Evolutionary conservation across 768 basidiomycete genomes (phyloP).

Genomic region (Fomitopsis pulvina): DNA sequence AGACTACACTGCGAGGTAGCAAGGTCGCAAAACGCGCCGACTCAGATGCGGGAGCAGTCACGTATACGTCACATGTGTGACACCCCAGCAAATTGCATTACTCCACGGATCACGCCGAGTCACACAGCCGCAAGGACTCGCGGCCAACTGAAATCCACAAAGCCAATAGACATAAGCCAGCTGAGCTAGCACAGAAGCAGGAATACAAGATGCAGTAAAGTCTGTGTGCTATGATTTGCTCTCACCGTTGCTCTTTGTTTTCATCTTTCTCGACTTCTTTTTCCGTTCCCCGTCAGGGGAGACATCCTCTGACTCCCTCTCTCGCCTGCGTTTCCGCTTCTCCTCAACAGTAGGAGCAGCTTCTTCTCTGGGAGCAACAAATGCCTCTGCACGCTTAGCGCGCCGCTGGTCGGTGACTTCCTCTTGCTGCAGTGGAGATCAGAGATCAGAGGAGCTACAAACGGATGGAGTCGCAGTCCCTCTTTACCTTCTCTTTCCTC

Average conservation of each 20-base stretch:
- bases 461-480: background rate
- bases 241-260: constrained; percentile 32
- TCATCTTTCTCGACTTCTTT: constrained; percentile 28
- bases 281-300: constrained; percentile 27
- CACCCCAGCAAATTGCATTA: too few relatives aligned
- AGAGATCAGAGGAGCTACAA: constrained; percentile 4
- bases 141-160: too few relatives aligned
- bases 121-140: background rate
- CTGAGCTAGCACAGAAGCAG: too few relatives aligned
- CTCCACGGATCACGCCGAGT: too few relatives aligned
- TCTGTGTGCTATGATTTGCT: background rate
- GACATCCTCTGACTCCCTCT: constrained; percentile 24
- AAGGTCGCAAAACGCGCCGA: too few relatives aligned
- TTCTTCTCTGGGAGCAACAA: constrained; percentile 79
- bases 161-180: too few relatives aligned
- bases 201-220: background rate
- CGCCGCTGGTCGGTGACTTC: constrained; percentile 63
- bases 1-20: too few relatives aligned
- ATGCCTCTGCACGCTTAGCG: constrained; percentile 81
- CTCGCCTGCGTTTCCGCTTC: constrained; percentile 53
- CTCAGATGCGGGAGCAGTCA: too few relatives aligned
- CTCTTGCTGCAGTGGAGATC: constrained; percentile 55
- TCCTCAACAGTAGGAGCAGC: constrained; percentile 71
- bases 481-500: constrained; percentile 67
- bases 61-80: too few relatives aligned